phyloP scores from a whole-genome alignment of 2,329 filamentous ascomycete species.

The Ophiostoma sp. region DNA sequence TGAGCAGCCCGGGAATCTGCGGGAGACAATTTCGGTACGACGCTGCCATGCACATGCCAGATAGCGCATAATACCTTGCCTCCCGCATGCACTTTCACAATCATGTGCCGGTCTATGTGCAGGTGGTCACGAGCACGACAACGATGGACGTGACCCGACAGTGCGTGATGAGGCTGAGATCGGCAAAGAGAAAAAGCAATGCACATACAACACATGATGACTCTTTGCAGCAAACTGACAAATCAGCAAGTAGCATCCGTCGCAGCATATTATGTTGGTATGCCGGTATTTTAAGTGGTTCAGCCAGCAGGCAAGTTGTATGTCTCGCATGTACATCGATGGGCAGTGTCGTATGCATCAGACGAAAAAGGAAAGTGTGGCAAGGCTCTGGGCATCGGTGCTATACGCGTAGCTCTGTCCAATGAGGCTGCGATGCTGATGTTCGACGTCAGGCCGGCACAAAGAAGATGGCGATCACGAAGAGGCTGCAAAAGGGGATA shows the following conservation, averaged over 20 bases:
- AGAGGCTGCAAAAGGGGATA: background rate
- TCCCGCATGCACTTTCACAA: background rate
- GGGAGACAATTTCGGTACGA: background rate
- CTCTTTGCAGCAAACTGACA: too few relatives aligned
- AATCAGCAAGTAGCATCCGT: too few relatives aligned
- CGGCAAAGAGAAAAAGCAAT: background rate
- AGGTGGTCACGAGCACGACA: background rate
- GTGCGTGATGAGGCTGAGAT: background rate
- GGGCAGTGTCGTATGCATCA: too few relatives aligned
- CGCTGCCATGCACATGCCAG: background rate
- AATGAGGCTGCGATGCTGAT: constrained; percentile 3
- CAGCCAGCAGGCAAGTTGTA: background rate
- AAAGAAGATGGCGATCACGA: background rate
- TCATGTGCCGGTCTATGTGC: background rate
- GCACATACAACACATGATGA: background rate
- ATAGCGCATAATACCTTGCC: background rate
- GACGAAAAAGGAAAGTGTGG: background rate
- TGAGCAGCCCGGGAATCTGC: background rate
- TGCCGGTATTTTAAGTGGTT: too few relatives aligned
- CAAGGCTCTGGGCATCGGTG: background rate
- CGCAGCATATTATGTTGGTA: too few relatives aligned
- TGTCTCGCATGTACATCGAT: background rate
- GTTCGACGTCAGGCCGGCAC: background rate
- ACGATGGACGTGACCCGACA: background rate
- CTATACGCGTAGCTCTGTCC: background rate